Base-by-base conservation (phyloP, 169 alveolate species). In the Plasmodium coatneyi region DNA sequence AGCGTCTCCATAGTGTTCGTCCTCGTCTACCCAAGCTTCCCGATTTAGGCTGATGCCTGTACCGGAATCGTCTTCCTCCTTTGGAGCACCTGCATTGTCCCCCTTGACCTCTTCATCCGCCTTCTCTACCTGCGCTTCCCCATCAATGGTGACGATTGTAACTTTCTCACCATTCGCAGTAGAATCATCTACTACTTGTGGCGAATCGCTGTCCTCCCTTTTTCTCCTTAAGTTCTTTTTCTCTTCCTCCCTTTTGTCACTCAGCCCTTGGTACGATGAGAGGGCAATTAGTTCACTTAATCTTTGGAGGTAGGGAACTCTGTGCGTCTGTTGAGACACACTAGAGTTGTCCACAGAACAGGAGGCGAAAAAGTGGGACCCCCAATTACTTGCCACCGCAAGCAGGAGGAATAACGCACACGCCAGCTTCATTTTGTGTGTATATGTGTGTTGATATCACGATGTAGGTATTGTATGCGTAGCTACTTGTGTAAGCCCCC, bases 211-310 rank as follows among this genome's bases (percentile, higher is more conserved):
- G 16, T 76, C 49, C 39, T 56, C 52, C 60, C 84, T 32, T 72
- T 84, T 84, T 84, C 71, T 84, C 43, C 93, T 72, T 30, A 84
- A 46, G 79, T 76, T 84, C 30, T 10, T 74, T 49, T 84, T 84
- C 25, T 74, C 71, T n/a, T 84, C 93, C 19, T 25, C 56, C 39
- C 71, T 70, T 83, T 54, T 39, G 70, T 70, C 41, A 54, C 34
- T 83, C 25, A 83, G 32, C 34, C 25, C 70, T 70, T 41, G 12
- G 41, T 70, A 10, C n/a, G 78, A 30, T 30, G 22, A 16, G 60
- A 22, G 43, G 36, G 25, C 70, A 54, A 52, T 49, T 5, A 14
- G 39, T 81, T 81, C 56, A 19, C 71, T 66, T 54, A 70, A n/a
- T 16, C 46, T 71, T 14, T 22, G 25, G 30, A 32, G 46, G 30